Percentiles rank a stretch among this genome's conserved stretches.
phyloP scores from a whole-genome alignment of 495 filamentous ascomycete genomes.

The Monascus purpureus region DNA sequence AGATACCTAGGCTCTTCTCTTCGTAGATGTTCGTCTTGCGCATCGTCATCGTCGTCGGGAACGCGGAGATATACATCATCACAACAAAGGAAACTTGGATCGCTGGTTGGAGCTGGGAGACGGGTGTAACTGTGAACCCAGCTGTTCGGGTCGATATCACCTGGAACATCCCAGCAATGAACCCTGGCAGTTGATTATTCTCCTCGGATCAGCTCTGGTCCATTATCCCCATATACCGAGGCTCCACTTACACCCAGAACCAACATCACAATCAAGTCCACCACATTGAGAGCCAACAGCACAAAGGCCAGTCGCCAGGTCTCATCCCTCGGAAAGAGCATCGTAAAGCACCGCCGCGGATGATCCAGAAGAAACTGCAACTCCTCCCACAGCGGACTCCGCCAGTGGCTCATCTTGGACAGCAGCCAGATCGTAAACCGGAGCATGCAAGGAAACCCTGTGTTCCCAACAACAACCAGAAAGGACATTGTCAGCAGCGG shows the following conservation, averaged over 20 bases:
- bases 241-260: too few species aligned
- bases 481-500: conserved; percentile 56
- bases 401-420: conserved; percentile 34
- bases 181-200: too few species aligned
- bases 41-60: conserved; percentile 63
- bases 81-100: conserved; percentile 46
- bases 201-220: too few species aligned
- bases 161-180: too few species aligned
- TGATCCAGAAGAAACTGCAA: conserved; percentile 44
- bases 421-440: conserved; percentile 64
- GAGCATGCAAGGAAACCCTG: conserved; percentile 67
- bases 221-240: too few species aligned
- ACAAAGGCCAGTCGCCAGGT: conserved; percentile 53
- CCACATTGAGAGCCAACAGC: conserved; percentile 37
- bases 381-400: conserved; percentile 15
- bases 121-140: too few species aligned
- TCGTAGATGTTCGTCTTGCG: conserved; percentile 52
- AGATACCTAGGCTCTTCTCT: conserved; percentile 57
- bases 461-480: conserved; percentile 72
- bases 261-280: conserved; percentile 47
- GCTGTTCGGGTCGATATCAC: too few species aligned
- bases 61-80: conserved; percentile 67
- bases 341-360: conserved; percentile 48
- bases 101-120: conserved; percentile 42
- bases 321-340: conserved; percentile 43